Conservation (phyloP, 1,284 basidiomycete genomes). For the Apiotrichum veenhuisii region DNA sequence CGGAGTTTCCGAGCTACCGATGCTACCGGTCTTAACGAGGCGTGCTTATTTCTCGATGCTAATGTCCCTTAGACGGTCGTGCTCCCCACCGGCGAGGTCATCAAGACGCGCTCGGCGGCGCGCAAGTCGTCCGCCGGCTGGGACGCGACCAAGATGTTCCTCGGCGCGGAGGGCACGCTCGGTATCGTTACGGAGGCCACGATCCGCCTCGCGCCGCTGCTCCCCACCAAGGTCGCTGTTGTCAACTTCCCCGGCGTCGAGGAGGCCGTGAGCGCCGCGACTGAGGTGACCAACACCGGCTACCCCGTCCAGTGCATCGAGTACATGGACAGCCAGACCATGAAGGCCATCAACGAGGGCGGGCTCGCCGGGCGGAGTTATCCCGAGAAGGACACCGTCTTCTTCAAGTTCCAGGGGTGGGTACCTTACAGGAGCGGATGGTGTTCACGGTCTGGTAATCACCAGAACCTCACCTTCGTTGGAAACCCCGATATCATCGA, state of each 20-base stretch:
- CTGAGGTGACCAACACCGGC: slow-evolving; percentile 28
- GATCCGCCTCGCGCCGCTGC: slow-evolving; percentile 69
- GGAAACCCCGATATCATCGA: too few relatives aligned
- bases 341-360: slow-evolving; percentile 64
- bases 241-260: slow-evolving; percentile 54
- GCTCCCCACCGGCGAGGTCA: slow-evolving; percentile 82
- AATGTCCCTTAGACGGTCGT: slow-evolving; percentile 67
- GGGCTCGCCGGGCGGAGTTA: slow-evolving; percentile 58
- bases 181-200: slow-evolving; percentile 92
- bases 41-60: not conserved
- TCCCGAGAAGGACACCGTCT: slow-evolving; percentile 68
- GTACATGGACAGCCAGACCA: slow-evolving; percentile 66
- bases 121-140: slow-evolving; percentile 87
- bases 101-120: slow-evolving; percentile 82
- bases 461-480: too few relatives aligned
- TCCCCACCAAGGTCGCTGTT: slow-evolving; percentile 62
- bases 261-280: slow-evolving; percentile 63
- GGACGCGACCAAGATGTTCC: slow-evolving; percentile 85
- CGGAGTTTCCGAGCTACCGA: too few relatives aligned
- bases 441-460: not conserved
- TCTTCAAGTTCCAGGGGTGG: slow-evolving; percentile 81
- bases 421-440: not conserved
- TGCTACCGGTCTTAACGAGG: too few relatives aligned
- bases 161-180: slow-evolving; percentile 89
- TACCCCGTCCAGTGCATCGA: slow-evolving; percentile 63